These are phyloP conservation scores for Suillus placidus DNA, from an alignment of 768 basidiomycete genomes.

Conservation along the genomic window DNA sequence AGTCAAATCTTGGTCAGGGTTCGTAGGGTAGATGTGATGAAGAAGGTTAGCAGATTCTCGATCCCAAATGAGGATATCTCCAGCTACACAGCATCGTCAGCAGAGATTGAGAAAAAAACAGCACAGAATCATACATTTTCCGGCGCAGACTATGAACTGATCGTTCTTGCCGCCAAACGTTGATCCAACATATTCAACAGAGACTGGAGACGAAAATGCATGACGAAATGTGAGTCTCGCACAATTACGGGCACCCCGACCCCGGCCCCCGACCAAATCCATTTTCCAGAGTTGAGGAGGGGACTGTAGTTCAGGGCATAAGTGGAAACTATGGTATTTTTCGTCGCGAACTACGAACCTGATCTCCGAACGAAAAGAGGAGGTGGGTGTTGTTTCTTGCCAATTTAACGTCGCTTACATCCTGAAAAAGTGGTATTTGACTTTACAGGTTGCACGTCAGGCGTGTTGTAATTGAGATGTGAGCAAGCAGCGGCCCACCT, in stretches of 20 bases:
- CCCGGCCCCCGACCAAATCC: conserved; percentile 58
- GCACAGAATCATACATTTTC: conserved; percentile 54
- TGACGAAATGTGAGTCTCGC: conserved; percentile 51
- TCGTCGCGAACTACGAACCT: neutral
- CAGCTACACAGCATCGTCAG: conserved; percentile 46
- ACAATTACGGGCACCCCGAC: conserved; percentile 36
- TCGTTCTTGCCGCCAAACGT: conserved; percentile 83
- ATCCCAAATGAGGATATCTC: conserved; percentile 87
- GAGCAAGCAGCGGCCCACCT: conserved; percentile 37
- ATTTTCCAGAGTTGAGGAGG: conserved; percentile 79
- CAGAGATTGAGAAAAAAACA: neutral
- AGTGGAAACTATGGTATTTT: neutral
- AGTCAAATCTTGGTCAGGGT: conserved; percentile 66
- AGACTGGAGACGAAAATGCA: conserved; percentile 69
- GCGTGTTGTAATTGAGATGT: neutral
- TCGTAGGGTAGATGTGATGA: conserved; percentile 67
- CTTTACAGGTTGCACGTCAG: conserved; percentile 31
- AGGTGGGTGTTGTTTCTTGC: conserved; percentile 46
- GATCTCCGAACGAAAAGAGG: conserved; percentile 36
- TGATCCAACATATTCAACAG: conserved; percentile 79
- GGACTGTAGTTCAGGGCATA: conserved; percentile 42
- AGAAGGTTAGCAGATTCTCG: conserved; percentile 74
- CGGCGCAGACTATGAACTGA: conserved; percentile 76
- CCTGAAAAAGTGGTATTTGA: conserved; percentile 56
- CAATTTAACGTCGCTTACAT: conserved; percentile 54